Evolutionary conservation across 352 stramenopile genomes (phyloP).

Genomic region (Pythium phragmitis): DNA sequence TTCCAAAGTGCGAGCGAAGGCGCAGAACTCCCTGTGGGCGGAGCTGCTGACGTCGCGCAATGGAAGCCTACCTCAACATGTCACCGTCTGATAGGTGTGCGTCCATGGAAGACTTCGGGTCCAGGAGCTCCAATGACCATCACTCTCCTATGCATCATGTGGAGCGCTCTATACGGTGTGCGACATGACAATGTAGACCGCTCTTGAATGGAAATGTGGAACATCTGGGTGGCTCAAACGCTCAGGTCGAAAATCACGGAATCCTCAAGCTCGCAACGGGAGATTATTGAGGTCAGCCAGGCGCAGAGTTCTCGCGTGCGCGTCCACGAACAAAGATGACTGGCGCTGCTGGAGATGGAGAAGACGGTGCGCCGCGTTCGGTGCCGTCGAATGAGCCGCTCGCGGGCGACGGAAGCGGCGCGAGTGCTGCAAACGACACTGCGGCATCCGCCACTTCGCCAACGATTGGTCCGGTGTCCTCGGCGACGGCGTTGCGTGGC

Average conservation of each 20-base stretch:
- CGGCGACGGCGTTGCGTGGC: slow-evolving; percentile 10
- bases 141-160: slow-evolving; percentile 2
- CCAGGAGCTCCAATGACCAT: not conserved
- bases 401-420: not conserved
- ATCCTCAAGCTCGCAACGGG: not conserved
- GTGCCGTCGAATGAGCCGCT: slow-evolving; percentile 2
- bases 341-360: not conserved
- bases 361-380: not conserved
- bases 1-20: slow-evolving; percentile 5
- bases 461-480: not conserved
- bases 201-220: not conserved
- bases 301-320: not conserved
- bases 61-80: slow-evolving; percentile 3
- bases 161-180: not conserved
- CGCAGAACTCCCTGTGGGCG: not conserved
- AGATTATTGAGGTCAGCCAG: not conserved
- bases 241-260: not conserved
- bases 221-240: not conserved
- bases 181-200: not conserved
- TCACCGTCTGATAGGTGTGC: slow-evolving; percentile 17
- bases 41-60: slow-evolving; percentile 8
- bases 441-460: not conserved
- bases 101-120: not conserved
- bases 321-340: slow-evolving; percentile 1
- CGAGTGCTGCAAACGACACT: not conserved